phyloP scores from a whole-genome alignment of 1,284 basidiomycete species.

The Pterula multifida region DNA sequence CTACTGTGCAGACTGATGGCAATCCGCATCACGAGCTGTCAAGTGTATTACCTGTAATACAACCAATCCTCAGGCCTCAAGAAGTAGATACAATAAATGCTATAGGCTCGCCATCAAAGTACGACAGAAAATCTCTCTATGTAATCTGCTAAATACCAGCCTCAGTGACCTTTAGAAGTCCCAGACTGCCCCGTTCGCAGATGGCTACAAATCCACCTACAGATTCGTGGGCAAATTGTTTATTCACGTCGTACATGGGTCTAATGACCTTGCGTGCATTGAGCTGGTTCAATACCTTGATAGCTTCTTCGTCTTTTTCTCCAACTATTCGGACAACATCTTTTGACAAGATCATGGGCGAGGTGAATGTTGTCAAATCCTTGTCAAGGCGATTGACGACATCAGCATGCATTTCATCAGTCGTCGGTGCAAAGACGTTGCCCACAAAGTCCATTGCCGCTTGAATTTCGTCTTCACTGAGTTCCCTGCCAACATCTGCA shows the following conservation, averaged over 20 bases:
- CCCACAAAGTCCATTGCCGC: constrained; percentile 49
- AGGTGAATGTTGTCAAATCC: constrained; percentile 36
- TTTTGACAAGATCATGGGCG: constrained; percentile 12
- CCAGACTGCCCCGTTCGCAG: background rate
- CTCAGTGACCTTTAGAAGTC: background rate
- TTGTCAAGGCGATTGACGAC: constrained; percentile 20
- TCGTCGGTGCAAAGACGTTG: constrained; percentile 35
- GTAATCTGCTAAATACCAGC: no score
- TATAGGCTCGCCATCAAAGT: no score
- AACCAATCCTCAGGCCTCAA: no score
- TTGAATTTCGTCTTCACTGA: constrained; percentile 62
- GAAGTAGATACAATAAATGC: no score
- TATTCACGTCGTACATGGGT: background rate
- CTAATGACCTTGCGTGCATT: constrained; percentile 32
- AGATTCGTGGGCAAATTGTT: background rate
- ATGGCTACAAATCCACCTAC: background rate
- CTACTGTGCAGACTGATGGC: no score
- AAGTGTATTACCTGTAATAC: no score
- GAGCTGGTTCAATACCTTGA: constrained; percentile 37
- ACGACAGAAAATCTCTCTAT: no score
- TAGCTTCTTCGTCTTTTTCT: constrained; percentile 16
- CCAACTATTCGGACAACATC: constrained; percentile 15
- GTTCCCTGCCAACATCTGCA: constrained; percentile 53
- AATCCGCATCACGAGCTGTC: no score
- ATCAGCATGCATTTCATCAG: constrained; percentile 33